Base-by-base conservation (phyloP, 2,329 filamentous ascomycete species). In the Didymella glomerata region DNA sequence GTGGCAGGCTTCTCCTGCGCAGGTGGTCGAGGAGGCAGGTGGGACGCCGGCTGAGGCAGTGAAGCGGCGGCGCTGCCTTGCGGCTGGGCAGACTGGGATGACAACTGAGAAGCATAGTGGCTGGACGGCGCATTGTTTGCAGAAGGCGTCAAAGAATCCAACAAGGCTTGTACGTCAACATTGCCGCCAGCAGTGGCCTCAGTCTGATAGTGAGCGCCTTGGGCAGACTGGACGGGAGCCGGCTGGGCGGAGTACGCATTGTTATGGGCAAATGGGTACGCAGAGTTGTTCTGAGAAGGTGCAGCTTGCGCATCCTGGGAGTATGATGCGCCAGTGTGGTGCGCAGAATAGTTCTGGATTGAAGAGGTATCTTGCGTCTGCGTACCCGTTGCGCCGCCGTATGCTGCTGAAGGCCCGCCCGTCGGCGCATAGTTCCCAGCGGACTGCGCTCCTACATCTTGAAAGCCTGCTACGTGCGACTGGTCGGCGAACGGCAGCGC, bases 1-100 rank as follows among this genome's bases (percentile, higher is more conserved):
- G 81, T 82, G 57, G 78, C 71, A 53, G 79, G 78, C 68, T 80
- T 79, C 60, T 82, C 81, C 71, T 82, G 81, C 36, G 80, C 78
- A 59, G 81, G 81, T 42, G 81, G 81, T 61, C 80, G 76, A 36
- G 81, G 76, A 68, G 81, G 81, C 8, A 83, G 80, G 60, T 71
- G 76, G 55, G 76, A 66, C 45, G 78, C 75, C 55, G 75, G 75
- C 34, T 79, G 75, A 44, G 77, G 66, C 48, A 77, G 72, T 14
- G 77, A 72, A 22, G 75, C 63, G 30, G 76, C 67, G 59, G 77
- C 71, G 54, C 69, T 71, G 67, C 71, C 69, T 46, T 73, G 73
- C 48, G 70, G 54, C 58, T 69, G 67, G 60, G 70, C 62, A 64
- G 73, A 70, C 49, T 72, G 73, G 50, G 63, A 34, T 46, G 69